Conservation (phyloP, 768 basidiomycete genomes). For the Naganishia onofrii region DNA sequence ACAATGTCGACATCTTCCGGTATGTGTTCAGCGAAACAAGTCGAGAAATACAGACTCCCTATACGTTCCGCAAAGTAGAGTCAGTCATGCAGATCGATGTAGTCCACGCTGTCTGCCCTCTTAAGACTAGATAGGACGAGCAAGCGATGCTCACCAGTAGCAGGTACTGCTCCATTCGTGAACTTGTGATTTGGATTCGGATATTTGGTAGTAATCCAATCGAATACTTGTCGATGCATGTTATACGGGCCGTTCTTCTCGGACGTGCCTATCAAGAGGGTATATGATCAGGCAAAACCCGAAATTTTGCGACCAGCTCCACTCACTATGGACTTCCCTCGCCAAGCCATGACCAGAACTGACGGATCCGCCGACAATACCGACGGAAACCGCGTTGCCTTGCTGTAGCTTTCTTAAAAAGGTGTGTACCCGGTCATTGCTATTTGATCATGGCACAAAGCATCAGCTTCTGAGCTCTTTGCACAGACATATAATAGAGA, state of each 20-base stretch:
- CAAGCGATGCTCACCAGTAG: slow-evolving; percentile 32
- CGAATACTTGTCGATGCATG: slow-evolving; percentile 20
- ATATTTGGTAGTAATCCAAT: slow-evolving; percentile 12
- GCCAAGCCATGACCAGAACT: slow-evolving; percentile 15
- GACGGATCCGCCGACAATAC: slow-evolving; percentile 4
- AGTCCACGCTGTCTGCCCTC: not conserved
- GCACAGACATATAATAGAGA: too few relatives aligned
- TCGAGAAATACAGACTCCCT: slow-evolving; percentile 40
- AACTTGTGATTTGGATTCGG: slow-evolving; percentile 36
- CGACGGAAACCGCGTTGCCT: too few relatives aligned
- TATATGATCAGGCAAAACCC: not conserved
- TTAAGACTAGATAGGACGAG: not conserved
- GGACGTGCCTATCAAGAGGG: not conserved
- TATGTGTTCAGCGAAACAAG: too few relatives aligned
- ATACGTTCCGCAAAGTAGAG: not conserved
- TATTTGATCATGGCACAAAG: too few relatives aligned
- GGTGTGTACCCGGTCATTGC: too few relatives aligned
- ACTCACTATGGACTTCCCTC: not conserved
- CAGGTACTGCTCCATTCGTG: slow-evolving; percentile 44
- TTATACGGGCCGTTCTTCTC: slow-evolving; percentile 4
- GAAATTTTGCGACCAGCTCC: not conserved
- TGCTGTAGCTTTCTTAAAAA: too few relatives aligned
- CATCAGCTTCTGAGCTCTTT: too few relatives aligned
- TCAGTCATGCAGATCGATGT: not conserved
- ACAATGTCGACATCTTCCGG: too few relatives aligned